These are phyloP conservation scores for Periconia sp. DNA, from an alignment of 2,329 filamentous ascomycete species.

Conservation along the genomic window DNA sequence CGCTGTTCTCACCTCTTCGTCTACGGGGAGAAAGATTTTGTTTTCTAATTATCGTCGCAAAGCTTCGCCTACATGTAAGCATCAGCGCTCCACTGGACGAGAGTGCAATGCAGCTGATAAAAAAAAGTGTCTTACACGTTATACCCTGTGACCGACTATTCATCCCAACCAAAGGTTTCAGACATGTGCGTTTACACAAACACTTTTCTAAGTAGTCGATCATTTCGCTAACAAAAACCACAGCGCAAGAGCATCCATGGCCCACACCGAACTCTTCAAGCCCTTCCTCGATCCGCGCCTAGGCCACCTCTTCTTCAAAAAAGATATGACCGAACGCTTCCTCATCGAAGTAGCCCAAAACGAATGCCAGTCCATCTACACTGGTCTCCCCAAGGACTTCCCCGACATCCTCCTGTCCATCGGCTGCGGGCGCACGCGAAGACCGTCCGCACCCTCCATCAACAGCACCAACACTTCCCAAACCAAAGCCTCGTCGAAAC, in stretches of 20 bases:
- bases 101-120: neutral
- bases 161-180: slow-evolving; percentile 4
- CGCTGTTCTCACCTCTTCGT: slow-evolving; percentile 10
- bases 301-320: slow-evolving; percentile 9
- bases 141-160: slow-evolving; percentile 9
- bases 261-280: slow-evolving; percentile 12
- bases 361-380: slow-evolving; percentile 10
- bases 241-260: slow-evolving; percentile 14
- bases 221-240: neutral
- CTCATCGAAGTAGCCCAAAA: slow-evolving; percentile 12
- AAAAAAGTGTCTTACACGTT: slow-evolving; percentile 9
- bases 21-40: slow-evolving; percentile 10
- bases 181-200: slow-evolving; percentile 5
- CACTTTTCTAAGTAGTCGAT: neutral
- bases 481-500: slow-evolving; percentile 1
- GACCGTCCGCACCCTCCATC: slow-evolving; percentile 3
- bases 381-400: slow-evolving; percentile 7
- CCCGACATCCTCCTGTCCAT: slow-evolving; percentile 10
- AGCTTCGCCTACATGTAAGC: slow-evolving; percentile 4
- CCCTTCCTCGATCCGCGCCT: slow-evolving; percentile 8
- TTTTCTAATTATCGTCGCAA: slow-evolving; percentile 13
- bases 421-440: slow-evolving; percentile 4
- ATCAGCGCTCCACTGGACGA: no score
- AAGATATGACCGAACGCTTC: slow-evolving; percentile 10
- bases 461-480: slow-evolving; percentile 4